Base-by-base conservation (phyloP, 805 yeast genomes). In the Myxozyma udenii region DNA sequence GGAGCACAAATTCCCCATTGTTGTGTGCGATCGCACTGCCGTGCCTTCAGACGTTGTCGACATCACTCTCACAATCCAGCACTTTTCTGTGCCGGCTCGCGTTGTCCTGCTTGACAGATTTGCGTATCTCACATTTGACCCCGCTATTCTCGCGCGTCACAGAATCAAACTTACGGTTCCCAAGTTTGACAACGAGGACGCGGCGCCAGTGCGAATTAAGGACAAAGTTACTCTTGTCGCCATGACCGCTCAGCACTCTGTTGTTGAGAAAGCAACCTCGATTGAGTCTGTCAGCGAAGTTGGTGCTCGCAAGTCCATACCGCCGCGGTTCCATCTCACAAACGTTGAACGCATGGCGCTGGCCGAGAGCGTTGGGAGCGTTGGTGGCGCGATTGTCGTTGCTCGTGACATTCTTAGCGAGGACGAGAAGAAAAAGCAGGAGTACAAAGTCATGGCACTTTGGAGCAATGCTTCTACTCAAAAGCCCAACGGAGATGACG, bases 391-490 rank as follows among this genome's bases (percentile, higher is more conserved):
- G 2, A 25, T 55, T 4, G 49, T 47, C 16, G 41, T 36, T 37
- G 22, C 35, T 18, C 24, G 21, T 1, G 46, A 41, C 16, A 25
- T 19, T 3, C 7, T 24, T 19, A 7, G 7, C 18, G 53, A 35
- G 16, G 36, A 35, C 19, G 41, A 22, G 6, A 26, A 40, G 19
- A n/a, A 42, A 4, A 37, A 41, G 24, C 28, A 21, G 49, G 28
- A 26, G 7, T 53, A 39, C 44, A 48, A 55, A 25, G 32, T 55
- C 32, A 33, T 44, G 11, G 60, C 48, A 18, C 35, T 53, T 11
- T 53, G 57, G 60, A 37, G 41, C 3, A 53, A 52, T 28, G 57
- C 54, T 7, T 52, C 57, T 7, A 42, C 60, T 7, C 60, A 52
- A 26, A 47, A 41, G 25, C 18, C 50, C 14, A 22, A 35, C 11